A percentile compares a stretch with the other conserved stretches of the same genome.
Evolutionary conservation across 1,139 yeast genomes (phyloP).

Genomic region (Candida mesenterica): DNA sequence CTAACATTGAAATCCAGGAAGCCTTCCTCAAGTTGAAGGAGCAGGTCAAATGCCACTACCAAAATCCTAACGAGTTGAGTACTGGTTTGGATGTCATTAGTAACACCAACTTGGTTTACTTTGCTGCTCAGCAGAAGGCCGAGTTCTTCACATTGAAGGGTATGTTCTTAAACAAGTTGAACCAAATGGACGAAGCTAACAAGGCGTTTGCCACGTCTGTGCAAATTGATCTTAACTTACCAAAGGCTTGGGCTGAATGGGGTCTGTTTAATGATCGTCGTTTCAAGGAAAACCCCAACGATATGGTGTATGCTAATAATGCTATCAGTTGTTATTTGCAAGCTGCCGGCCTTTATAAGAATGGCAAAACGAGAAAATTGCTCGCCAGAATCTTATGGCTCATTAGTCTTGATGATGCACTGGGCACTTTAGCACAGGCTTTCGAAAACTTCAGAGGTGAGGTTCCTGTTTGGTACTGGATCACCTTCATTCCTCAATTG

Average conservation of each 20-base stretch:
- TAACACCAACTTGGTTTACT: slow-evolving; percentile 91
- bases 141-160: slow-evolving; percentile 97
- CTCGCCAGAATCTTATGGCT: slow-evolving; percentile 92
- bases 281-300: slow-evolving; percentile 80
- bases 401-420: slow-evolving; percentile 82
- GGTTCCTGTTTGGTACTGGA: slow-evolving; percentile 99
- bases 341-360: slow-evolving; percentile 95
- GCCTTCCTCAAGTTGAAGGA: slow-evolving; percentile 94
- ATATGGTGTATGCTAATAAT: slow-evolving; percentile 83
- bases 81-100: slow-evolving; percentile 97
- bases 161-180: slow-evolving; percentile 90
- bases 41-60: slow-evolving; percentile 97
- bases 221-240: slow-evolving; percentile 86
- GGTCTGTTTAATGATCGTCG: slow-evolving; percentile 91
- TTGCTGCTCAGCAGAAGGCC: slow-evolving; percentile 96
- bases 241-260: slow-evolving; percentile 99
- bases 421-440: slow-evolving; percentile 80
- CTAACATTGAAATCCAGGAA: slow-evolving; percentile 97
- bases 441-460: slow-evolving; percentile 94
- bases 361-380: slow-evolving; percentile 83
- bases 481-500: slow-evolving; percentile 92
- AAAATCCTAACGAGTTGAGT: slow-evolving; percentile 78
- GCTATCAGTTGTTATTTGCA: slow-evolving; percentile 95
- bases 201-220: slow-evolving; percentile 98
- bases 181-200: slow-evolving; percentile 91